Evolutionary conservation across 164 flowering plant genomes (phyloP).

Genomic region (Vitis cinerea): DNA sequence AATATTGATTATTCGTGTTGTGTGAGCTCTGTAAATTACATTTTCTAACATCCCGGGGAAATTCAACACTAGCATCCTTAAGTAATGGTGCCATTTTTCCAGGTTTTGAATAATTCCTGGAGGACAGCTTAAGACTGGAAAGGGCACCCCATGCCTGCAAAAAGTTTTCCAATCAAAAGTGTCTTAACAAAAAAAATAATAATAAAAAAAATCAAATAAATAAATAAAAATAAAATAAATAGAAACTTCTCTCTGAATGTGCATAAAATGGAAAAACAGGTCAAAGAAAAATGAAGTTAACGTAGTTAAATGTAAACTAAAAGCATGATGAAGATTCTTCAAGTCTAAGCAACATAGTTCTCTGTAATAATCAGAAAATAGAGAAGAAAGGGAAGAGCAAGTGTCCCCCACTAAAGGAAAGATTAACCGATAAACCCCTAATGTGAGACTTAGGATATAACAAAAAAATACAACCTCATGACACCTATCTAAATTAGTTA

Average conservation of each 20-base stretch:
- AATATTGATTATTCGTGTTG: conserved; percentile 12
- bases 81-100: conserved; percentile 59
- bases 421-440: too few species aligned
- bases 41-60: conserved; percentile 25
- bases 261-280: neutral
- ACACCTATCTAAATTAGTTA: conserved; percentile 16
- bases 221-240: neutral
- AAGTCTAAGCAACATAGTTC: neutral
- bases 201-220: neutral
- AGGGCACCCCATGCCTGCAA: conserved; percentile 86
- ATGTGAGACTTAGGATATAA: too few species aligned
- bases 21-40: conserved; percentile 29
- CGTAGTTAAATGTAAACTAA: neutral
- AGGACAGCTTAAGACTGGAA: conserved; percentile 50
- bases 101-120: conserved; percentile 59
- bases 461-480: too few species aligned
- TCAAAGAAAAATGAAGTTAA: neutral
- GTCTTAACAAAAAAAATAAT: neutral
- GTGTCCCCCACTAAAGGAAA: neutral
- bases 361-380: neutral
- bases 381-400: neutral
- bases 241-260: neutral
- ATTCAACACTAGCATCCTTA: conserved; percentile 21
- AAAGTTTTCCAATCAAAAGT: conserved; percentile 7
- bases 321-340: neutral